phyloP scores from a whole-genome alignment of 139 green algal genomes.

The Edaphochlamys debaryana region DNA sequence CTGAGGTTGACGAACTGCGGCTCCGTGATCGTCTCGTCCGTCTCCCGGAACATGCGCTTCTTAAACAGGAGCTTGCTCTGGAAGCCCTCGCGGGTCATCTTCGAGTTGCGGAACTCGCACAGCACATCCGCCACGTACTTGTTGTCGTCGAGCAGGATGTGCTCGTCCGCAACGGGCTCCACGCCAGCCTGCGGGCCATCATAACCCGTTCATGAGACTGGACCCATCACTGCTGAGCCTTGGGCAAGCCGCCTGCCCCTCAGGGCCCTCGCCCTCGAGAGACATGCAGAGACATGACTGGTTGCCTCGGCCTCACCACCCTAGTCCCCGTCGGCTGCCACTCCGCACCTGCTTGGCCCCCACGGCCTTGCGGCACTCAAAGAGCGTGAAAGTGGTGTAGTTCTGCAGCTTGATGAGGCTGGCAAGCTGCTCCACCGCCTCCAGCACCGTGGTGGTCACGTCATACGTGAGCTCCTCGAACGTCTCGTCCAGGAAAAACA shows the following conservation, averaged over 20 bases:
- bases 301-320: no score
- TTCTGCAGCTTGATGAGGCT: constrained; percentile 92
- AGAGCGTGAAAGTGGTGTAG: constrained; percentile 96
- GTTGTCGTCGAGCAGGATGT: constrained; percentile 93
- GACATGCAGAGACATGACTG: no score
- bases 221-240: no score
- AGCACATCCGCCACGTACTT: constrained; percentile 89
- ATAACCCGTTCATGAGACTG: background rate
- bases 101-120: constrained; percentile 78
- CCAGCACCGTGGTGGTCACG: constrained; percentile 83
- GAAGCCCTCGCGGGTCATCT: constrained; percentile 55
- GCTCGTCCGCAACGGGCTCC: constrained; percentile 77
- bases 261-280: no score
- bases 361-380: constrained; percentile 69
- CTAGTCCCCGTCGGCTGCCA: no score
- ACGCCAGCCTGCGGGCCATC: background rate
- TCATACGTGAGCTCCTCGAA: constrained; percentile 96
- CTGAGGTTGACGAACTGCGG: constrained; percentile 94
- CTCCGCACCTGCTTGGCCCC: constrained; percentile 41
- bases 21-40: constrained; percentile 95
- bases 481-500: constrained; percentile 97
- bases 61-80: constrained; percentile 92
- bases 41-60: constrained; percentile 97
- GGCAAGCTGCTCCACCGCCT: constrained; percentile 91
- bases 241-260: no score